These are phyloP conservation scores for Wallacemonas sp. DNA, from an alignment of 208 protist genomes.

Conservation along the genomic window DNA sequence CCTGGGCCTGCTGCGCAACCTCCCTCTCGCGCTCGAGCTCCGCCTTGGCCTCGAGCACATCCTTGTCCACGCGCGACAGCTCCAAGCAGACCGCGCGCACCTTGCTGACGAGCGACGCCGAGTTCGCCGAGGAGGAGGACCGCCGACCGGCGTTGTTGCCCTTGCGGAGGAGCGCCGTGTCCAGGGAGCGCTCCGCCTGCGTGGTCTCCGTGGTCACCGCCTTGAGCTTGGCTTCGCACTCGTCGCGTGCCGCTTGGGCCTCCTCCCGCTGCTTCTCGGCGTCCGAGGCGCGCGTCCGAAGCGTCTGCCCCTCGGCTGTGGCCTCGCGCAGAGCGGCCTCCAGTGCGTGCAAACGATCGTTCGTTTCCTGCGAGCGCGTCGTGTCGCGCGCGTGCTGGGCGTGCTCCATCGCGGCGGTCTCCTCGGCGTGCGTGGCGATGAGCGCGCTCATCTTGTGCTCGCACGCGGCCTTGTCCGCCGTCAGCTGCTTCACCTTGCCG, in stretches of 20 bases:
- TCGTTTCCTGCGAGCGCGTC: neutral
- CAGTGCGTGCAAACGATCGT: neutral
- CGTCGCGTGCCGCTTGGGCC: neutral
- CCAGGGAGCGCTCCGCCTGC: neutral
- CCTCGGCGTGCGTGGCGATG: slow-evolving; percentile 4
- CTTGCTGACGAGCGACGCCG: slow-evolving; percentile 3
- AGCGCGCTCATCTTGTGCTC: slow-evolving; percentile 6
- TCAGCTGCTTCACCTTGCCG: slow-evolving; percentile 18
- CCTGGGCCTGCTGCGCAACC: neutral
- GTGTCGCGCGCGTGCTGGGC: slow-evolving; percentile 1
- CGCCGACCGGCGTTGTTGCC: neutral
- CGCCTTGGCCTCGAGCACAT: neutral
- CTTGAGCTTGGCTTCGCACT: neutral
- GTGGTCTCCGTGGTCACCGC: neutral
- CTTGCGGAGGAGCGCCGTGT: slow-evolving; percentile 3
- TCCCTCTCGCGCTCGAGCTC: slow-evolving; percentile 8
- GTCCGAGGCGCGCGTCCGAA: neutral
- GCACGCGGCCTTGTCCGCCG: slow-evolving; percentile 3
- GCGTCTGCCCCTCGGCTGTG: neutral
- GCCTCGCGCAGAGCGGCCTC: slow-evolving; percentile 3
- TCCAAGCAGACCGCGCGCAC: neutral
- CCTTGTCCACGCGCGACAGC: slow-evolving; percentile 2
- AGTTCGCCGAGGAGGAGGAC: neutral
- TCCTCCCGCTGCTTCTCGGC: neutral
- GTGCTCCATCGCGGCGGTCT: slow-evolving; percentile 5